These are phyloP conservation scores for Sclerotinia spermophila DNA, from an alignment of 2,329 filamentous ascomycete genomes.

Conservation along the genomic window DNA sequence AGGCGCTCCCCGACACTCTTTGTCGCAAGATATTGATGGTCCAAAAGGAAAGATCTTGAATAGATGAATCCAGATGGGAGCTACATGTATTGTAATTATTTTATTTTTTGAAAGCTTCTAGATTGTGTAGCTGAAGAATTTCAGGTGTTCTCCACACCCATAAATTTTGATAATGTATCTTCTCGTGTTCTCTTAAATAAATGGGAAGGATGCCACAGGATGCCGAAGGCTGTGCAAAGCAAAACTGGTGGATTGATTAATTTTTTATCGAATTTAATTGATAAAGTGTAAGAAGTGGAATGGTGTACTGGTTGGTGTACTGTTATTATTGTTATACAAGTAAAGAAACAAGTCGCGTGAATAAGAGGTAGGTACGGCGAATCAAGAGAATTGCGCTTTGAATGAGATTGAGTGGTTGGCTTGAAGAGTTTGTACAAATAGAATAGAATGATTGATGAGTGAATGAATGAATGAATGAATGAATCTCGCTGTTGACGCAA, in stretches of 20 bases:
- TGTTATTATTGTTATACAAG: not conserved
- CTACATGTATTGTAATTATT: not conserved
- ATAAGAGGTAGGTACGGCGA: not conserved
- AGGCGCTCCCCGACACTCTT: conserved; percentile 6
- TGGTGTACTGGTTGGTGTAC: not conserved
- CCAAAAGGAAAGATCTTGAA: not conserved
- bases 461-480: not conserved
- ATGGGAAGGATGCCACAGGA: conserved; percentile 14
- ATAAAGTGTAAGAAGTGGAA: not conserved
- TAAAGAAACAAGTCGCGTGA: not conserved
- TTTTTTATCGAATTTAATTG: not conserved
- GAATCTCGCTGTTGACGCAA: not conserved
- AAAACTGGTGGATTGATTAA: not conserved
- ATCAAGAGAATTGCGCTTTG: not conserved
- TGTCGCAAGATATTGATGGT: not conserved
- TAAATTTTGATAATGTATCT: conserved; percentile 13
- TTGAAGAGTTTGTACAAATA: not conserved
- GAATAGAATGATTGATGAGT: not conserved
- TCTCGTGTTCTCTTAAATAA: conserved; percentile 19
- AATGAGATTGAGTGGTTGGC: not conserved
- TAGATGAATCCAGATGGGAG: not conserved
- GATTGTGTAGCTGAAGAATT: conserved; percentile 5
- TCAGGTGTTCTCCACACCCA: not conserved
- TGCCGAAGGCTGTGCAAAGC: conserved; percentile 15
- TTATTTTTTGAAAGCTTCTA: not conserved